Evolutionary conservation across 2,329 filamentous ascomycete genomes (phyloP), one percentile per base, ranked within the genome.

Genomic region (Pyricularia grisea): DNA sequence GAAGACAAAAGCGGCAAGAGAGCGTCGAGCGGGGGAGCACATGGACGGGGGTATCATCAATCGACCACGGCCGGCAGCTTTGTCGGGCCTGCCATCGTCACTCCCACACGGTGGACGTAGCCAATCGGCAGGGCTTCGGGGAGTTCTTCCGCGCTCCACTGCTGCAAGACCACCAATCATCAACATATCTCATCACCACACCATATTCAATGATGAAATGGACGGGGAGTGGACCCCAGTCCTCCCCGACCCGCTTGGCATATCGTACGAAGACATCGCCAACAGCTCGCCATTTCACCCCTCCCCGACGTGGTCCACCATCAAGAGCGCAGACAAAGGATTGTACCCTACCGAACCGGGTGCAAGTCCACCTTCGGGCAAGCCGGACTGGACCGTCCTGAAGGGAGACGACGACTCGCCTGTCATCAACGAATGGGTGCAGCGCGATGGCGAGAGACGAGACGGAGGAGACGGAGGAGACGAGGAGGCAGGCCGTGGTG

Each of bases 201-300:
- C 42, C 42, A 20, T 7, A 20, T 55, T 55, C 7, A 55, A 55
- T 20, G 42, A 55, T 55, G 42, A 55, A n/a, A n/a, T 55, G 42
- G 42, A 9, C 6, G 42, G 42, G 20, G 42, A n/a, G 42, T 55
- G 42, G 42, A 55, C 42, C 20, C 42, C 61, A 27, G 61, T 31
- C 23, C 25, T 28, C n/a, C 25, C 61, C 25, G 66, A 74, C 30
- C 75, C 75, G 6, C 73, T 75, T 11, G 78, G 74, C 28, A 72
- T 75, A 11, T 75, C 76, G 6, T 79, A 80, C 70, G 74, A 75
- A 55, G 76, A 78, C 20, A 73, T 79, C 4, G 76, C 77, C 14
- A 74, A 77, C 50, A 75, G 74, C 25, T 75, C 76, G 9, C 78
- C 79, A 0, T 79, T 80, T 67, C 79, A 77, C 79, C 84, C 71